Evolutionary conservation across 2,329 filamentous ascomycete species (phyloP).

Genomic region (Teratosphaeria pseudoeucalypti): DNA sequence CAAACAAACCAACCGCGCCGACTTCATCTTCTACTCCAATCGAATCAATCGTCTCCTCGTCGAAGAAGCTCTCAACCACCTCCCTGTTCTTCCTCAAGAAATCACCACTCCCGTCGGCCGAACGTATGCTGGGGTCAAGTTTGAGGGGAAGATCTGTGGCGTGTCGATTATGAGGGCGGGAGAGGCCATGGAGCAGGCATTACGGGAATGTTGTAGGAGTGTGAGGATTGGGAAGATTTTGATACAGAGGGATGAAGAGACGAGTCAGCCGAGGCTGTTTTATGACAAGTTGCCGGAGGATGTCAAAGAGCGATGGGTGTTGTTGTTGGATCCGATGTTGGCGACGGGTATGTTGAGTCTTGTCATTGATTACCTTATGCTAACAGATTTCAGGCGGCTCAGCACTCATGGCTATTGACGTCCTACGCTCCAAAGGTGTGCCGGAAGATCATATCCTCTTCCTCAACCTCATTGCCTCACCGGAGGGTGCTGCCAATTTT

Average conservation of each 20-base stretch:
- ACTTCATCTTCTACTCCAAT: slow-evolving; percentile 99
- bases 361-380: neutral
- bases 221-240: slow-evolving; percentile 97
- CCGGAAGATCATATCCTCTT: slow-evolving; percentile 93
- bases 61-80: slow-evolving; percentile 92
- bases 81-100: slow-evolving; percentile 78
- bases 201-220: slow-evolving; percentile 93
- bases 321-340: slow-evolving; percentile 97
- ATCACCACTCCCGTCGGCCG: slow-evolving; percentile 77
- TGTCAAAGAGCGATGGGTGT: slow-evolving; percentile 83
- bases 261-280: slow-evolving; percentile 34
- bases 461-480: slow-evolving; percentile 94
- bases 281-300: slow-evolving; percentile 73
- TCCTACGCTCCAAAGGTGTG: slow-evolving; percentile 79
- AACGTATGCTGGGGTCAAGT: slow-evolving; percentile 81
- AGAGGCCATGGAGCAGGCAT: slow-evolving; percentile 95
- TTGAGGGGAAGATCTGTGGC: slow-evolving; percentile 96
- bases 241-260: slow-evolving; percentile 96
- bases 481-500: slow-evolving; percentile 82
- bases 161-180: slow-evolving; percentile 98
- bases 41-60: slow-evolving; percentile 93
- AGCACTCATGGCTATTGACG: slow-evolving; percentile 92
- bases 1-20: slow-evolving; percentile 76
- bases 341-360: slow-evolving; percentile 60
- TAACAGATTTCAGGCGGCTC: slow-evolving; percentile 58